Conservation (phyloP, 164 flowering plant genomes). For the Echeveria elegans region DNA sequence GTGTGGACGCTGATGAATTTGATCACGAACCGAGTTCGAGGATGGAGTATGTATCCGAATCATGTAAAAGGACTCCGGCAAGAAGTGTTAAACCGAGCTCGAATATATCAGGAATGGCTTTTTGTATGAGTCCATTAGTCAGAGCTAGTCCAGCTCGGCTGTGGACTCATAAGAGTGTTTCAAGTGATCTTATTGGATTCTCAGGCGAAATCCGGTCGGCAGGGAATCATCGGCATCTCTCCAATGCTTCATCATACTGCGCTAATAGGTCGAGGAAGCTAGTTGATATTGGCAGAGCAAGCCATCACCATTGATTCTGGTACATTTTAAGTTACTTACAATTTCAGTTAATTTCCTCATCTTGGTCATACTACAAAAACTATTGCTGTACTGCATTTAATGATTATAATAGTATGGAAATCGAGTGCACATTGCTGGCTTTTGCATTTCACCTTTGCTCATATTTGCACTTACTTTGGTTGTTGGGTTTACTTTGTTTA, state of each 20-base stretch:
- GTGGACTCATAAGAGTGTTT: slow-evolving; percentile 34
- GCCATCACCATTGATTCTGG: slow-evolving; percentile 33
- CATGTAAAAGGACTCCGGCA: slow-evolving; percentile 38
- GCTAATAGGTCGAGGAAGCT: slow-evolving; percentile 80
- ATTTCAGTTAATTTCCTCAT: background rate
- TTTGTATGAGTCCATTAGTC: slow-evolving; percentile 84
- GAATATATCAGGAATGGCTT: slow-evolving; percentile 44
- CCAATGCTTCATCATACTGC: slow-evolving; percentile 53
- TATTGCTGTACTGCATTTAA: background rate
- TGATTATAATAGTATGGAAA: background rate
- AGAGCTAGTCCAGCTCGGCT: slow-evolving; percentile 57
- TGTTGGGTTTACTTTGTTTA: no score
- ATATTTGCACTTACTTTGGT: background rate
- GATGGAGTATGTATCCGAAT: slow-evolving; percentile 34
- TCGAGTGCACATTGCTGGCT: slow-evolving; percentile 1
- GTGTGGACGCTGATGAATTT: slow-evolving; percentile 14
- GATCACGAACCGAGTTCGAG: slow-evolving; percentile 32
- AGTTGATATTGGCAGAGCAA: slow-evolving; percentile 74
- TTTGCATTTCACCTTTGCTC: background rate
- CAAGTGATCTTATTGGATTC: slow-evolving; percentile 25
- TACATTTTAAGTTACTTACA: background rate
- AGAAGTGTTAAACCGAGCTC: slow-evolving; percentile 19
- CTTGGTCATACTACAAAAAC: background rate
- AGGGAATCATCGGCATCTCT: slow-evolving; percentile 36
- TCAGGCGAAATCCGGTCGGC: slow-evolving; percentile 17